A percentile compares a stretch with the other conserved stretches of the same genome.
These are phyloP conservation scores for Mentha longifolia DNA, from an alignment of 257 asterid genomes.

Conservation along the genomic window DNA sequence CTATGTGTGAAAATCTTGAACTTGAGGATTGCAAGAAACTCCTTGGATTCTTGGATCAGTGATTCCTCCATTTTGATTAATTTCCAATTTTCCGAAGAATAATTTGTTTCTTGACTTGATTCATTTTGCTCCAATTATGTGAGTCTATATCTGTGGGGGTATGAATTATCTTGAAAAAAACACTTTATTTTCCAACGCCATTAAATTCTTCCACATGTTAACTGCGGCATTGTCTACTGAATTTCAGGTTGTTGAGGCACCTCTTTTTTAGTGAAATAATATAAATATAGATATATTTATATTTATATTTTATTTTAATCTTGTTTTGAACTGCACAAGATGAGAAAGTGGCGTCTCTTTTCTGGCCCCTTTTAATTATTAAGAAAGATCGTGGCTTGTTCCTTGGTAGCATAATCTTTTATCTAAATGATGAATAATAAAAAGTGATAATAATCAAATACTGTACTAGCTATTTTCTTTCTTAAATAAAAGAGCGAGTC, in stretches of 20 bases:
- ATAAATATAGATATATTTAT: no score
- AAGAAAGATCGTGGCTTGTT: constrained; percentile 20
- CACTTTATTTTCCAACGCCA: constrained; percentile 21
- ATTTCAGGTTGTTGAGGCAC: constrained; percentile 30
- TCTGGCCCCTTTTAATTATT: constrained; percentile 16
- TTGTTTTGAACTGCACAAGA: constrained; percentile 6
- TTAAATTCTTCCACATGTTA: constrained; percentile 37
- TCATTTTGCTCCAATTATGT: constrained; percentile 4
- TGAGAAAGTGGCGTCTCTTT: constrained; percentile 17
- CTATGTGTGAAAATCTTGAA: constrained; percentile 24
- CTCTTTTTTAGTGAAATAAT: constrained; percentile 27
- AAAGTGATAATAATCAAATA: not conserved
- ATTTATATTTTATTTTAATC: not conserved
- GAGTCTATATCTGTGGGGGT: constrained; percentile 15
- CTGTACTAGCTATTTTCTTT: no score
- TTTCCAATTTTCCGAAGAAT: not conserved
- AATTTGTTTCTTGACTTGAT: constrained; percentile 34
- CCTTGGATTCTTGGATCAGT: constrained; percentile 27
- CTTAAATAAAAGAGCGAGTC: not conserved
- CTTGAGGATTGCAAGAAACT: constrained; percentile 24
- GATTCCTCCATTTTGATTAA: not conserved
- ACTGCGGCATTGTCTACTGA: constrained; percentile 26
- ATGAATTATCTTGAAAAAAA: constrained; percentile 14
- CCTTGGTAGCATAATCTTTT: constrained; percentile 15
- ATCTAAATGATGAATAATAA: not conserved